A percentile compares a stretch with the other conserved stretches of the same genome.
Evolutionary conservation across 495 filamentous ascomycete species (phyloP).

Genomic region (Aspergillus ellipticus): DNA sequence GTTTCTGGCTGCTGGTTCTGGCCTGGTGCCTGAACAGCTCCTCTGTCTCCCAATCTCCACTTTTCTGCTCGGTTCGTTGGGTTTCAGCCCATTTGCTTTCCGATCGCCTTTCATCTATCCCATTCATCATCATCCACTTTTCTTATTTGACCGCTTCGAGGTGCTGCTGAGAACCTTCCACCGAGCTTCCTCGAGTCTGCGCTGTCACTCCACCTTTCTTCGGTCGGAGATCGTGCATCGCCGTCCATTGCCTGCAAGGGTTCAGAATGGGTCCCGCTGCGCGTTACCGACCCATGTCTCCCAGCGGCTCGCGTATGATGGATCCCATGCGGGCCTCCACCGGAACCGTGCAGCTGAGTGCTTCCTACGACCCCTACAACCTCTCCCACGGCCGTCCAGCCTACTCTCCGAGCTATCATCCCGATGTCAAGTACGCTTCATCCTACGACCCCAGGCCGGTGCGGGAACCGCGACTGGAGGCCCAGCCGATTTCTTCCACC

Average conservation of each 20-base stretch:
- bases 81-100: not conserved
- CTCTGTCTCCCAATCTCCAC: not conserved
- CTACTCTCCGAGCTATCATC: slow-evolving; percentile 34
- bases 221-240: slow-evolving; percentile 5
- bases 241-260: slow-evolving; percentile 7
- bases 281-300: slow-evolving; percentile 33
- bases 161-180: not conserved
- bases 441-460: slow-evolving; percentile 27
- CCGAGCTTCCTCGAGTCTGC: not conserved
- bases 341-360: slow-evolving; percentile 39
- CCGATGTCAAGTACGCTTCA: slow-evolving; percentile 30
- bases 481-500: slow-evolving; percentile 33
- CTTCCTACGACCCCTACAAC: slow-evolving; percentile 36
- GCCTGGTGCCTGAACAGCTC: slow-evolving; percentile 11
- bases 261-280: slow-evolving; percentile 21
- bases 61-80: not conserved
- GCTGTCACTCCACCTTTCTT: not conserved
- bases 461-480: slow-evolving; percentile 31
- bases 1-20: no score
- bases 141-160: not conserved
- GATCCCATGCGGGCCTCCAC: slow-evolving; percentile 48
- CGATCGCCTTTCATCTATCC: not conserved
- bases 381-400: slow-evolving; percentile 22
- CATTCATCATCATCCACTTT: not conserved
- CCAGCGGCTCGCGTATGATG: slow-evolving; percentile 30